Conservation (phyloP, 1,284 basidiomycete species). For the Boletus albobrunnescens region DNA sequence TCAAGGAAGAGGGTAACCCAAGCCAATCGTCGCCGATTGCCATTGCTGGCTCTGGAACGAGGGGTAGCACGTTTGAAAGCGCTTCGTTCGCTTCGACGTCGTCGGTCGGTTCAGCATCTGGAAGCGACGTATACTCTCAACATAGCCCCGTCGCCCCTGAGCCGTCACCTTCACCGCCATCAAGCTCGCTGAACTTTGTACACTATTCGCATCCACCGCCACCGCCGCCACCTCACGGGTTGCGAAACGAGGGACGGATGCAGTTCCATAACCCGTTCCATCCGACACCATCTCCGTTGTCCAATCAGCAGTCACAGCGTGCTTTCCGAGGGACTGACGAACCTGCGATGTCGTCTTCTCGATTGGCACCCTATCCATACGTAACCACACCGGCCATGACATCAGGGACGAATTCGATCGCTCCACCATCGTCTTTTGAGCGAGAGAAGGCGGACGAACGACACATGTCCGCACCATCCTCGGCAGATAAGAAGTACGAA, state of each 20-base stretch:
- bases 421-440: constrained; percentile 51
- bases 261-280: constrained; percentile 29
- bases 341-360: constrained; percentile 19
- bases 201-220: constrained; percentile 42
- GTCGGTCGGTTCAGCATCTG: constrained; percentile 47
- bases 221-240: constrained; percentile 18
- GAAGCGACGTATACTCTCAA: constrained; percentile 53
- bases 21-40: constrained; percentile 39
- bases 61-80: constrained; percentile 44
- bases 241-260: constrained; percentile 30
- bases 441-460: constrained; percentile 41
- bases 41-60: constrained; percentile 33
- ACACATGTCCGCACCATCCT: constrained; percentile 28
- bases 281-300: constrained; percentile 43
- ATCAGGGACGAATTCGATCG: constrained; percentile 21
- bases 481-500: constrained; percentile 28
- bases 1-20: constrained; percentile 35
- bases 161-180: constrained; percentile 60
- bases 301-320: constrained; percentile 38
- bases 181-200: constrained; percentile 48
- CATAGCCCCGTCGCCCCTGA: constrained; percentile 38
- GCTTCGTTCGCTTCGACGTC: constrained; percentile 47
- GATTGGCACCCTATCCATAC: constrained; percentile 33
- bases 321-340: constrained; percentile 28
- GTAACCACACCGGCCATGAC: constrained; percentile 29